These are phyloP conservation scores for Coniochaeta sp. DNA, from an alignment of 2,329 filamentous ascomycete species.

Conservation along the genomic window DNA sequence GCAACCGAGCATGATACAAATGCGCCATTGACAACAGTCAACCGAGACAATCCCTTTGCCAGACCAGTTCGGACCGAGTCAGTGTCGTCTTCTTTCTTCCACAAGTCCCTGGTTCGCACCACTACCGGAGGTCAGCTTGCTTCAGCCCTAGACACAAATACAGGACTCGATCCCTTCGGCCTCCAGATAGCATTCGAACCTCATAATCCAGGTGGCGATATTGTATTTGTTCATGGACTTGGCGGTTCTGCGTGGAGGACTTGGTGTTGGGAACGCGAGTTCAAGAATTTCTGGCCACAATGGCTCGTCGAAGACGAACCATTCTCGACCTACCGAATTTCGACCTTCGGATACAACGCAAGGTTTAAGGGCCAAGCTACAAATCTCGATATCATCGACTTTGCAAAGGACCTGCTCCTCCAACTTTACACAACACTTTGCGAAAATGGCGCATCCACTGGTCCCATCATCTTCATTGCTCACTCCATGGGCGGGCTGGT, in stretches of 20 bases:
- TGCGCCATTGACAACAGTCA: neutral
- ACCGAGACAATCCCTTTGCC: neutral
- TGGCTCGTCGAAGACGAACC: conserved; percentile 1
- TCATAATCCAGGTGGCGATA: neutral
- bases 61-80: neutral
- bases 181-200: neutral
- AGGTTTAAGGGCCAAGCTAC: neutral
- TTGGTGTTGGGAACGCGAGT: conserved; percentile 3
- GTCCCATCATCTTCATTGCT: conserved; percentile 11
- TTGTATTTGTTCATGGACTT: conserved; percentile 5
- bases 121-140: neutral
- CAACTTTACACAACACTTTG: neutral
- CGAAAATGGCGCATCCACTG: neutral
- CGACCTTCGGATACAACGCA: conserved; percentile 3
- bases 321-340: neutral
- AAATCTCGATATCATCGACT: conserved; percentile 4
- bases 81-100: neutral
- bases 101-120: neutral
- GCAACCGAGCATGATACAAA: no score
- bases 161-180: neutral
- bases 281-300: conserved; percentile 1
- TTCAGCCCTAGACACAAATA: neutral
- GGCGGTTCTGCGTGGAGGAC: conserved; percentile 3
- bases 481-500: conserved; percentile 13
- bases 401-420: conserved; percentile 5